phyloP scores from a whole-genome alignment of 2,329 filamentous ascomycete genomes.

The Aspergillus ibericus region DNA sequence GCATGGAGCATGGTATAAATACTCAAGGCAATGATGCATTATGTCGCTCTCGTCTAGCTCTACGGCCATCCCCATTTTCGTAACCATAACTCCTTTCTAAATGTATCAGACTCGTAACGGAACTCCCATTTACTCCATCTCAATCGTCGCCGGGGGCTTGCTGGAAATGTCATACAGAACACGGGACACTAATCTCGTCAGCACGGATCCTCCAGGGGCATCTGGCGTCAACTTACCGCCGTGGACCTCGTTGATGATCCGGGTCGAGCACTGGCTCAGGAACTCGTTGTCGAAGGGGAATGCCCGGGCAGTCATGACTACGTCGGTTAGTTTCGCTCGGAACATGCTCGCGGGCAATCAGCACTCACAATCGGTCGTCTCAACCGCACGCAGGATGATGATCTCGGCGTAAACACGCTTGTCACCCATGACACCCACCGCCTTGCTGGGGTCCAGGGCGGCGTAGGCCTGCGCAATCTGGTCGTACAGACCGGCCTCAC shows the following conservation, averaged over 20 bases:
- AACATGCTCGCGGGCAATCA: not conserved
- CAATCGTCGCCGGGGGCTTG: conserved; percentile 71
- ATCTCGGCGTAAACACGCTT: conserved; percentile 66
- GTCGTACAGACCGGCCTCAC: conserved; percentile 47
- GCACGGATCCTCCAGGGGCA: not conserved
- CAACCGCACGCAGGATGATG: conserved; percentile 62
- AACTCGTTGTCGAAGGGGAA: conserved; percentile 67
- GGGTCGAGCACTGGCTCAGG: conserved; percentile 62
- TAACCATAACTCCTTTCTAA: conserved; percentile 7
- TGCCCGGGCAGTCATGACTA: conserved; percentile 70
- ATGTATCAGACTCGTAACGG: conserved; percentile 2
- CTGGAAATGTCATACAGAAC: conserved; percentile 52
- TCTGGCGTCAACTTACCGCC: conserved; percentile 40
- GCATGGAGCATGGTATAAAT: too few species aligned
- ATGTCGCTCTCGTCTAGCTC: not conserved
- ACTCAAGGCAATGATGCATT: too few species aligned
- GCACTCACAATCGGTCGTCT: conserved; percentile 55
- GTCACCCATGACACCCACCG: conserved; percentile 62
- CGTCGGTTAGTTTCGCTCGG: not conserved
- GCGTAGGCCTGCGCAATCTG: conserved; percentile 70
- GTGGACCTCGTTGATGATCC: conserved; percentile 75
- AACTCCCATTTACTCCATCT: conserved; percentile 61
- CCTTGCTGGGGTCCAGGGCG: conserved; percentile 64
- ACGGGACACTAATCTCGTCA: conserved; percentile 17
- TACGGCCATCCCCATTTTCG: not conserved